A percentile compares a stretch with the other conserved stretches of the same genome.
These are phyloP conservation scores for Aspergillus terreus DNA, from an alignment of 2,329 filamentous ascomycete genomes.

Conservation along the genomic window DNA sequence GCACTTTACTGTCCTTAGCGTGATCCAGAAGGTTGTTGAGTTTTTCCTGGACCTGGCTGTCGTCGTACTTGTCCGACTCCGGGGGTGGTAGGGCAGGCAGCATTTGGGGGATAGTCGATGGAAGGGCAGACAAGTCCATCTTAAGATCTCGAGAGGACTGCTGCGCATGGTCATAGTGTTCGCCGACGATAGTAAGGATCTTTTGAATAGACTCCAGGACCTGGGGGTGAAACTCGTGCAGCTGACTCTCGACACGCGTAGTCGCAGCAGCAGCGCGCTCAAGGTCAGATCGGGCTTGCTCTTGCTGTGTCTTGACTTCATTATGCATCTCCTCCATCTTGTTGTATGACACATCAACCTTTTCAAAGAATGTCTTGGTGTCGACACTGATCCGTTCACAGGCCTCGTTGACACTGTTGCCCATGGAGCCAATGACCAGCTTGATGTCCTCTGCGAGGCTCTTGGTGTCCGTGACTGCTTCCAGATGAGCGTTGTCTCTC, in stretches of 20 bases:
- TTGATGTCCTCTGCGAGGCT: conserved; percentile 82
- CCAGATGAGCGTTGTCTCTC: conserved; percentile 67
- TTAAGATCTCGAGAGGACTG: conserved; percentile 60
- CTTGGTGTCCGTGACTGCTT: conserved; percentile 71
- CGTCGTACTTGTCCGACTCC: conserved; percentile 61
- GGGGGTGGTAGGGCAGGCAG: conserved; percentile 49
- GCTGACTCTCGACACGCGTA: conserved; percentile 71
- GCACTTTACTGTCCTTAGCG: conserved; percentile 49
- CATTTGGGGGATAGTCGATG: conserved; percentile 53
- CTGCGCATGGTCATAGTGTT: conserved; percentile 87
- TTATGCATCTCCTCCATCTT: conserved; percentile 71
- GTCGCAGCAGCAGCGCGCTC: conserved; percentile 70
- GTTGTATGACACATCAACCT: conserved; percentile 72
- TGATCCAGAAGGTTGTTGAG: conserved; percentile 46
- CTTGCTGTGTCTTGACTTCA: conserved; percentile 73
- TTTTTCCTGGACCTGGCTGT: conserved; percentile 56
- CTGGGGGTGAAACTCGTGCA: conserved; percentile 81
- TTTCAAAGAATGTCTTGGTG: conserved; percentile 78
- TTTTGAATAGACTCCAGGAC: conserved; percentile 83
- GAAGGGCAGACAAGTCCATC: conserved; percentile 49
- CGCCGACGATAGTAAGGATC: conserved; percentile 73
- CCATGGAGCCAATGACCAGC: conserved; percentile 78
- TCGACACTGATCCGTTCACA: conserved; percentile 84
- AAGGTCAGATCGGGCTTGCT: conserved; percentile 76
- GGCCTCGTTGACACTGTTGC: conserved; percentile 73